Evolutionary conservation across 176 grass and related monocot genomes (phyloP).

Genomic region (Hsuehochloa calcarea): DNA sequence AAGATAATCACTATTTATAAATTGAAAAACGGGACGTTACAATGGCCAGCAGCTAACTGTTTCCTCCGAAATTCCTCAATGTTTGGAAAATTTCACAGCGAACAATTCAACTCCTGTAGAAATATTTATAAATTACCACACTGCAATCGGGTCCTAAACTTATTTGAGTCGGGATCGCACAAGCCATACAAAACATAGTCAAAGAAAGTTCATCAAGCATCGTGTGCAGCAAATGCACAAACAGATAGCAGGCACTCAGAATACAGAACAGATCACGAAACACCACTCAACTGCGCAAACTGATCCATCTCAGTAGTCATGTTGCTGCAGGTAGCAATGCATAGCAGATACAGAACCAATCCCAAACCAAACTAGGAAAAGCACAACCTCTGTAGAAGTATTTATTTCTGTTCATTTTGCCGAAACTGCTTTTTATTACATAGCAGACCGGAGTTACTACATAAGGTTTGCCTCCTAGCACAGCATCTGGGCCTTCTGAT

Average conservation of each 20-base stretch:
- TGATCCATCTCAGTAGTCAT: neutral
- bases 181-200: neutral
- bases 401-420: conserved; percentile 21
- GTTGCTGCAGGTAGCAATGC: conserved; percentile 9
- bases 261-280: neutral
- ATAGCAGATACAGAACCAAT: neutral
- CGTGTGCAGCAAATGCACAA: neutral
- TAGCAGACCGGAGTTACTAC: neutral
- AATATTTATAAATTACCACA: neutral
- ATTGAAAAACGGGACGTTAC: too few relatives aligned
- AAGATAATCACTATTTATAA: too few relatives aligned
- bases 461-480: conserved; percentile 5
- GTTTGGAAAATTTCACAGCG: neutral
- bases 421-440: conserved; percentile 38
- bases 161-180: too few relatives aligned
- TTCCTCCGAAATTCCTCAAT: neutral
- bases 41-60: neutral
- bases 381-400: neutral
- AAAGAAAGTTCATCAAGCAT: neutral
- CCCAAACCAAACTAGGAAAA: neutral
- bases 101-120: neutral
- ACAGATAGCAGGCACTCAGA: neutral
- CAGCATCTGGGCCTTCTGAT: neutral
- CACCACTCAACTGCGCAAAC: neutral
- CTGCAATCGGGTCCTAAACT: neutral